phyloP scores from a whole-genome alignment of 2,329 filamentous ascomycete genomes.

The Diatrype stigma region DNA sequence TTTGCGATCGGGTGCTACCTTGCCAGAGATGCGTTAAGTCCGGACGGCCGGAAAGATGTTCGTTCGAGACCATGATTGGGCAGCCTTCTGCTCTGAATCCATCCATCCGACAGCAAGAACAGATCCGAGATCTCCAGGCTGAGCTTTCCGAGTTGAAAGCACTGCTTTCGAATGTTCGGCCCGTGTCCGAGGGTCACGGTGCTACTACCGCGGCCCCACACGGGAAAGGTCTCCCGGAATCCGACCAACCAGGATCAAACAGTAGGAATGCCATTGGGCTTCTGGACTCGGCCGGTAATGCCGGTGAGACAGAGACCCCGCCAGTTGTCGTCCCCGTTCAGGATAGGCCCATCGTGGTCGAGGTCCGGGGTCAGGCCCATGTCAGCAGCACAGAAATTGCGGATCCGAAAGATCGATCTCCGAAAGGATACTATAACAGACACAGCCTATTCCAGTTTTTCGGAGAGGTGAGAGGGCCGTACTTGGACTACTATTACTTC shows the following conservation, averaged over 20 bases:
- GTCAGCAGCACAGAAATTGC: conserved; percentile 4
- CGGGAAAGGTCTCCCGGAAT: too few relatives aligned
- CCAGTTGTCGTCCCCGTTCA: too few relatives aligned
- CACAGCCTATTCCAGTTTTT: conserved; percentile 18
- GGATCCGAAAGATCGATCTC: conserved; percentile 13
- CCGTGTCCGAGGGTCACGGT: not conserved
- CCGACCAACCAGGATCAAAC: too few relatives aligned
- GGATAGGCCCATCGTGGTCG: too few relatives aligned
- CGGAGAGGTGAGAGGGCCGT: conserved; percentile 10
- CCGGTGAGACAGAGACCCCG: too few relatives aligned
- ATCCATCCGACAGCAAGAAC: conserved; percentile 4
- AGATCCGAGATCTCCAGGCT: conserved; percentile 9
- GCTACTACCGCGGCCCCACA: too few relatives aligned
- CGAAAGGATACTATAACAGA: conserved; percentile 13
- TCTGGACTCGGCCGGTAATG: too few relatives aligned
- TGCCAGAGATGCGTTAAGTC: conserved; percentile 18
- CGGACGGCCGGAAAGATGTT: conserved; percentile 12
- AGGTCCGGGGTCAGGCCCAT: not conserved
- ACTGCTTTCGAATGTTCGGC: conserved; percentile 3
- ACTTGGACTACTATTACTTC: too few relatives aligned
- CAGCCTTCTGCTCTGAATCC: not conserved
- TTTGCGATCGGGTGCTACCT: conserved; percentile 16
- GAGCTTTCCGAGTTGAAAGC: conserved; percentile 10
- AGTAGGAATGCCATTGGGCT: too few relatives aligned
- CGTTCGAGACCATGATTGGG: conserved; percentile 9